Base-by-base conservation (phyloP, 805 yeast genomes). In the Isabelozyma heimii region DNA sequence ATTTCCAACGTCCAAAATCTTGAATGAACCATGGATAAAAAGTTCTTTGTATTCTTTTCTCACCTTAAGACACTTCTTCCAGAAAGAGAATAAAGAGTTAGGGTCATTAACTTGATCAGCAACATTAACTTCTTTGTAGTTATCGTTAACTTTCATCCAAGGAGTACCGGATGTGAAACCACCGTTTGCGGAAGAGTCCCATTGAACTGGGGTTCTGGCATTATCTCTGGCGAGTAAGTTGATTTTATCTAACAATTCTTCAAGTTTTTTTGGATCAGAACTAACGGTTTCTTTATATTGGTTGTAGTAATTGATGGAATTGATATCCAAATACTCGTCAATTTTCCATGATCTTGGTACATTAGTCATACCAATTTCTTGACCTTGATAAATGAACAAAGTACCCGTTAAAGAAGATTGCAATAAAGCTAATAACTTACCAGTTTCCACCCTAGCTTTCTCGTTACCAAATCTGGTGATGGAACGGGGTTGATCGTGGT, bases 401-500 rank as follows among this genome's bases (percentile, higher is more conserved):
- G 85, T 80, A 44, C 86, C 85, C 27, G 81, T 75, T 53, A 80
- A 69, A 12, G 82, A 57, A 10, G 70, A 47, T 52, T 75, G 73
- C 58, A 81, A 60, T 43, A 75, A 52, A 14, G 82, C 70, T 52
- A 81, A 58, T 58, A 80, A 61, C 63, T 81, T 81, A 27, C 81
- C 80, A 27, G 80, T 70, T 45, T 63, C 58, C 45, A 57, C 66
- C 42, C 74, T 60, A 53, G 52, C 65, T 42, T 65, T 59, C 44
- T 70, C 75, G 60, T 71, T 69, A 43, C 81, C 83, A 58, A 79
- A 80, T 56, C 85, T 70, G 13, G 82, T 63, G 38, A 80, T 73
- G 30, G 76, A 67, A 58, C 85, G 70, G 12, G 84, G 78, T 56
- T 79, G 84, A 62, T 81, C 85, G 58, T 81, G 86, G 59, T 81